Base-by-base conservation (phyloP, 495 filamentous ascomycete genomes). In the Tricharina praecox region DNA sequence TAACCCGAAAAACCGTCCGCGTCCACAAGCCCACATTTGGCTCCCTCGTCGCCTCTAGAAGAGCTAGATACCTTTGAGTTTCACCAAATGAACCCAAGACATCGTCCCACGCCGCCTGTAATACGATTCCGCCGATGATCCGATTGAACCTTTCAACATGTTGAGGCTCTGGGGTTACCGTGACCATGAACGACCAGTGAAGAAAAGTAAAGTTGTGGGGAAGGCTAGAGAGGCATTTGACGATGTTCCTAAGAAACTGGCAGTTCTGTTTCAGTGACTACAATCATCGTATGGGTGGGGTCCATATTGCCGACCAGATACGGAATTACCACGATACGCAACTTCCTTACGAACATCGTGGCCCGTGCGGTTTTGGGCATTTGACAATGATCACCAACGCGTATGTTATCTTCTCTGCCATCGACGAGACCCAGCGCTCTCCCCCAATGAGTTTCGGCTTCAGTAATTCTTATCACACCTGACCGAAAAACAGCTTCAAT, bases 251-350 rank as follows among this genome's bases (percentile, higher is more conserved):
- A 43, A 10, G 13, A 52, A 48, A 15, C 8, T 58, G 3, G 3
- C 15, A 8, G 54, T 58, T 32, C n/a, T 36, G 38, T 48, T 57
- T 61, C 43, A 38, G 57, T 42, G 58, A 63, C 34, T 63, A 58
- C 49, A 61, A 61, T 48, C 45, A 57, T 28, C 47, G 57, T 55
- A 58, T 57, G 42, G 53, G 52, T 39, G 53, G 55, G 13, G 51
- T 61, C 11, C 52, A 61, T 51, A 53, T 61, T 42, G 52, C 52
- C 37, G 53, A 59, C 48, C 53, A 60, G 30, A 45, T 54, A 23
- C 36, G 54, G 7, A 47, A 49, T 21, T 51, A 51, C 23, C 60
- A 62, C 48, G 37, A 53, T 37, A 55, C 46, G 23, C 52, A 62
- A 16, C 36, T 48, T 5, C 26, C 32, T 18, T 50, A 21, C 26